Evolutionary conservation across 495 filamentous ascomycete genomes (phyloP).

Genomic region (Platismatia glauca): DNA sequence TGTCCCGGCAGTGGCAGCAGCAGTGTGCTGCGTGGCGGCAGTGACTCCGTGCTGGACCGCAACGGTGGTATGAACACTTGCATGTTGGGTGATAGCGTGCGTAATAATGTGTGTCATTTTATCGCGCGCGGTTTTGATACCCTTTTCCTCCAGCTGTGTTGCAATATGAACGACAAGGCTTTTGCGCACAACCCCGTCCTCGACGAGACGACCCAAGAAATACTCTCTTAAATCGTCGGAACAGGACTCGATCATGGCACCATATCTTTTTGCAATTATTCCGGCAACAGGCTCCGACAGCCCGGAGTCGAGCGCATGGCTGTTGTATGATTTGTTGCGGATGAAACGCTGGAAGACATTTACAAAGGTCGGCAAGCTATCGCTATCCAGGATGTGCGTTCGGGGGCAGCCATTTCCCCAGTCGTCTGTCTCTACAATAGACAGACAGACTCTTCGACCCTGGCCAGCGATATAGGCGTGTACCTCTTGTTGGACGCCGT

Average conservation of each 20-base stretch:
- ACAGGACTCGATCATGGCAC: constrained; percentile 1
- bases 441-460: constrained; percentile 4
- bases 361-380: constrained; percentile 2
- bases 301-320: constrained; percentile 4
- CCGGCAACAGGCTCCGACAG: constrained; percentile 1
- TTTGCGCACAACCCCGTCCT: constrained; percentile 3
- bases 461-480: constrained; percentile 1
- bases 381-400: background rate
- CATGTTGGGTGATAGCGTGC: constrained; percentile 4
- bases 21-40: constrained; percentile 2
- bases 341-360: constrained; percentile 8
- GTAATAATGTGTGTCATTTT: constrained; percentile 3
- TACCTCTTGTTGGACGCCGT: background rate
- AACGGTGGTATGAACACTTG: background rate
- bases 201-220: constrained; percentile 3
- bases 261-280: background rate
- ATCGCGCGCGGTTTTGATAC: background rate
- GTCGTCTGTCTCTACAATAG: constrained; percentile 1
- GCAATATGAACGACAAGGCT: constrained; percentile 3
- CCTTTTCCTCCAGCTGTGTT: constrained; percentile 2
- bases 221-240: background rate
- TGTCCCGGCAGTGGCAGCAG: constrained; percentile 4
- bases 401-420: background rate
- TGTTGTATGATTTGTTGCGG: background rate
- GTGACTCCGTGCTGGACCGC: constrained; percentile 7